Evolutionary conservation across 176 grass and related monocot genomes (phyloP), one percentile per base, ranked within the genome.

Genomic region (Raddia guianensis): DNA sequence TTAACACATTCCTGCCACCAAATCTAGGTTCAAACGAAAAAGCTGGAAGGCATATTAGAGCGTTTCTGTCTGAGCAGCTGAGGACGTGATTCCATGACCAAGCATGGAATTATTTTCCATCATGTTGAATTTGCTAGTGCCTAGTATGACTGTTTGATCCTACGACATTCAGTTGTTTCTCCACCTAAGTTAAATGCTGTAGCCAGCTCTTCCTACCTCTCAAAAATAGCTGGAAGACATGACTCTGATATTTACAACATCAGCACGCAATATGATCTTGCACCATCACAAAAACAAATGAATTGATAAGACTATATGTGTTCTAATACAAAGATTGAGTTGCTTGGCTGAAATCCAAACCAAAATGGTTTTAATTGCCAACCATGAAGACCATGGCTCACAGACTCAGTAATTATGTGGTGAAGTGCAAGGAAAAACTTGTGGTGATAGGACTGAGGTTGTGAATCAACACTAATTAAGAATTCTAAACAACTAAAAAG

Each of bases 161-260:
- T 59, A 80, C 34, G 49, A 70, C 57, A 68, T 46, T 58, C 46
- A 62, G 5, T 21, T 53, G 53, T 45, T 85, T 45, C 35, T 42
- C 19, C 46, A 62, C 3, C 46, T 8, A 49, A 49, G 53, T 9
- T 60, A 71, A 77, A 69, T 69, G 73, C 5, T 72, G 34, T 55
- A 63, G 13, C 9, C 48, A 85, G 35, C 9, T 77, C 21, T 37
- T 68, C 32, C 82, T 62, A 75, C 62, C 52, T 76, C 42, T 76
- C 8, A 55, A n/a, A 65, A 74, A 72, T 5, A 45, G 55, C 37
- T 8, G 14, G 42, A 50, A 68, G 12, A 8, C 46, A 85, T 70
- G 46, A 57, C 18, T 78, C 65, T 45, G 57, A 37, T 43, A 55
- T 72, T 46, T 57, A 46, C 35, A 65, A 78, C 45, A 9, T 53